Percentiles rank a stretch among this genome's conserved stretches.
These are phyloP conservation scores for Phycomyces blakesleeanus DNA, from an alignment of 192 early-diverging fungal species.

Conservation along the genomic window DNA sequence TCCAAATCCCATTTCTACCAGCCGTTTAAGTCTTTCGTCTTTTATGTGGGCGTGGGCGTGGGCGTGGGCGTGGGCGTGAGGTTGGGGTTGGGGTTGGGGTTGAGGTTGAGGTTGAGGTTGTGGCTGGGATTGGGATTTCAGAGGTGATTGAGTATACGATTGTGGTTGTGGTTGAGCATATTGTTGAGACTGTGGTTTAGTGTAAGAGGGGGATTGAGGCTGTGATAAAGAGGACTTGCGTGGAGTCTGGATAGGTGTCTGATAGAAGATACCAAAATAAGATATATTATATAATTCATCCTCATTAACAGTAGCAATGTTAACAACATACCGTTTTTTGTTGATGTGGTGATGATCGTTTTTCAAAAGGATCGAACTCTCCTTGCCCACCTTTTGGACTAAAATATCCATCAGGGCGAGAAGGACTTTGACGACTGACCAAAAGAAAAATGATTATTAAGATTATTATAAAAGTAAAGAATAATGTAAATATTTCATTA, in stretches of 20 bases:
- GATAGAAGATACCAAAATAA: neutral
- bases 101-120: too few relatives aligned
- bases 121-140: too few relatives aligned
- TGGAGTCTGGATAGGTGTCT: too few relatives aligned
- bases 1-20: slow-evolving; percentile 11
- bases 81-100: neutral
- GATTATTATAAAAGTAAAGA: slow-evolving; percentile 5
- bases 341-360: too few relatives aligned
- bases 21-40: neutral
- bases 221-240: too few relatives aligned
- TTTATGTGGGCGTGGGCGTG: neutral
- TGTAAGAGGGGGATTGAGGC: too few relatives aligned
- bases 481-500: neutral
- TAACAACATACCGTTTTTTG: neutral
- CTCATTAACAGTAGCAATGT: too few relatives aligned
- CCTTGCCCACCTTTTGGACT: neutral
- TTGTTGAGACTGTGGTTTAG: too few relatives aligned
- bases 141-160: too few relatives aligned
- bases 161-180: too few relatives aligned
- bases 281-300: neutral
- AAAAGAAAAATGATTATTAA: neutral
- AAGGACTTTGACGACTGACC: neutral
- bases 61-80: neutral
- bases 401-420: neutral
- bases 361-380: neutral